Base-by-base conservation (phyloP, 345 rosid genomes). In the Brassica nigra region DNA sequence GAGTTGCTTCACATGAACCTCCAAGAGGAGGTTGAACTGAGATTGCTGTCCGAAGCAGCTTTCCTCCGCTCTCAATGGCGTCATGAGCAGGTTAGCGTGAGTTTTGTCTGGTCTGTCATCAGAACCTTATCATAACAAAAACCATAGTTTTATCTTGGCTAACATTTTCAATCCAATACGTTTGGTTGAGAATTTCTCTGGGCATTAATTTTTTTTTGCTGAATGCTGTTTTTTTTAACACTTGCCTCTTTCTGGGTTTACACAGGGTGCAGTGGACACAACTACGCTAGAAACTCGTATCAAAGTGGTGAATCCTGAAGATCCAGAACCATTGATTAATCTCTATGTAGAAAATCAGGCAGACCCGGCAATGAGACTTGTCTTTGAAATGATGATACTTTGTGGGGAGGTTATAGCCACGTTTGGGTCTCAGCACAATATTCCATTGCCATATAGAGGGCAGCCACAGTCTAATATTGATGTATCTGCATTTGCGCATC, bases 381-480 rank as follows among this genome's bases (percentile, higher is more conserved):
- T 95, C 57, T 88, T 91, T 79, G 99, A 95, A 87, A 90, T 95
- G 97, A 95, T 95, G 97, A 85, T 95, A 80, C 97, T 95, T 59
- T 95, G 99, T 80, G 99, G 99, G 63, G 99, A 95, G 81, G 94
- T 78, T 76, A 71, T 95, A 76, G 99, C 99, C 55, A 86, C 93
- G 44, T 95, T 84, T 80, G 97, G 99, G 54, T 90, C 87, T 52
- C 74, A 62, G 79, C 88, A 91, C 76, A 90, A 89, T 78, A 86
- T 95, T 66, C 89, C 95, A 29, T 83, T 95, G 83, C 99, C 99
- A 5, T 95, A 92, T 80, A 86, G 99, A 87, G 99, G 99, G 81
- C 99, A 95, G 78, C 97, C 97, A 7, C 99, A 95, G 70, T 90
- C 93, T 34, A 86, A 91, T 74, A 87, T 92, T n/a, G 97, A 95